These are phyloP conservation scores for Rhytidhysteron rufulum DNA, from an alignment of 2,329 filamentous ascomycete species.

Conservation along the genomic window DNA sequence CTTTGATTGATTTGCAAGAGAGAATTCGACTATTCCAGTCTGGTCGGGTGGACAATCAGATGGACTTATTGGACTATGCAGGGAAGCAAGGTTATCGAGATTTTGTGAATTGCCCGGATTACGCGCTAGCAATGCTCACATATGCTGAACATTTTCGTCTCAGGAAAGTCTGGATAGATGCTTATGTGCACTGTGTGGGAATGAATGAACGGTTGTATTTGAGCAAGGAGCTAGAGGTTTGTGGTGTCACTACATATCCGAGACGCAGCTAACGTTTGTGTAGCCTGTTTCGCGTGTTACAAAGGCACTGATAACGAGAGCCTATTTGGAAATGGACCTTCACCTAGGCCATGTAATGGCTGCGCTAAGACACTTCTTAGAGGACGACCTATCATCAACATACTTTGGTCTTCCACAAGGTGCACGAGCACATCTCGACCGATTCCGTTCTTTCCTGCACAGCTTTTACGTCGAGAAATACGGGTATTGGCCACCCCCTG, in stretches of 20 bases:
- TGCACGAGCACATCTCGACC: slow-evolving; percentile 64
- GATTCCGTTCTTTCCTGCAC: slow-evolving; percentile 66
- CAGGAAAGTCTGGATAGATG: slow-evolving; percentile 64
- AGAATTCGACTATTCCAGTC: slow-evolving; percentile 62
- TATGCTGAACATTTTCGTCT: slow-evolving; percentile 65
- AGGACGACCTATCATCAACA: slow-evolving; percentile 64
- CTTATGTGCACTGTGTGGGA: slow-evolving; percentile 74
- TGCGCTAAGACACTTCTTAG: slow-evolving; percentile 64
- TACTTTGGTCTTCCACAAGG: slow-evolving; percentile 61
- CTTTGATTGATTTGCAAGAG: slow-evolving; percentile 62
- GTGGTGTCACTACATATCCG: slow-evolving; percentile 19
- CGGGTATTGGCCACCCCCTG: slow-evolving; percentile 67
- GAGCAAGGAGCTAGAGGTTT: slow-evolving; percentile 60
- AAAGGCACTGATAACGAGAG: slow-evolving; percentile 61
- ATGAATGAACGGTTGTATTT: slow-evolving; percentile 62
- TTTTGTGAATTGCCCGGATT: slow-evolving; percentile 61
- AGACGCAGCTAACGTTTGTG: slow-evolving; percentile 2
- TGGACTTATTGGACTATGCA: slow-evolving; percentile 62
- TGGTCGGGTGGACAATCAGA: slow-evolving; percentile 51
- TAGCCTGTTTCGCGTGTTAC: slow-evolving; percentile 48
- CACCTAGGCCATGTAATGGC: slow-evolving; percentile 56
- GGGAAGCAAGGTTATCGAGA: slow-evolving; percentile 67
- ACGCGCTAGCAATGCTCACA: slow-evolving; percentile 64
- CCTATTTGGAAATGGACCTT: slow-evolving; percentile 62
- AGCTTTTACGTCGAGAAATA: slow-evolving; percentile 64